Evolutionary conservation across 2,329 filamentous ascomycete species (phyloP).

Genomic region (Hypoxylon sp.): DNA sequence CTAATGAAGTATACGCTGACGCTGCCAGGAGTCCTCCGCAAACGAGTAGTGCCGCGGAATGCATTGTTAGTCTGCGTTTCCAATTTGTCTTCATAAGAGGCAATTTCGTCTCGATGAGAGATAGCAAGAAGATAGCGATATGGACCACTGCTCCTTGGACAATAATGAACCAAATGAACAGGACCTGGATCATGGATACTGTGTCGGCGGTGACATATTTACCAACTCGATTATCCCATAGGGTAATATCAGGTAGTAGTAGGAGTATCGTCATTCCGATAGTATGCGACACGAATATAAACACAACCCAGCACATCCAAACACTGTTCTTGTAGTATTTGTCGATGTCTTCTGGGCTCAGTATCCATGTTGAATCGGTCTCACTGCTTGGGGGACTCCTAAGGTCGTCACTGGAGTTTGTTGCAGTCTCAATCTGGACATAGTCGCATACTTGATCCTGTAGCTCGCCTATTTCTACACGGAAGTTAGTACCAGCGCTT

Average conservation of each 20-base stretch:
- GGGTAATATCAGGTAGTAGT: not conserved
- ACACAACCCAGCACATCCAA: constrained; percentile 6
- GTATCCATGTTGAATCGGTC: not conserved
- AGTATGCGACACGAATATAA: not conserved
- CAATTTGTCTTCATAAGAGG: not conserved
- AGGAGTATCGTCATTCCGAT: not conserved
- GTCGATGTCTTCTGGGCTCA: not conserved
- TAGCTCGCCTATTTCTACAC: not conserved
- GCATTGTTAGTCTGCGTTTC: not conserved
- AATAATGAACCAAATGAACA: constrained; percentile 3
- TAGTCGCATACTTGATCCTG: not conserved
- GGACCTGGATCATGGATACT: not conserved
- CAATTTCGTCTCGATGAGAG: not conserved
- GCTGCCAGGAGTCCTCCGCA: not conserved
- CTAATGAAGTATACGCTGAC: not conserved
- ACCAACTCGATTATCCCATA: not conserved
- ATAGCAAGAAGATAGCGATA: not conserved
- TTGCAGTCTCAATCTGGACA: not conserved
- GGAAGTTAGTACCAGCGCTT: not conserved
- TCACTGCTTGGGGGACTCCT: not conserved
- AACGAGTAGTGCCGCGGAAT: not conserved
- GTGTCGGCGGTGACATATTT: not conserved
- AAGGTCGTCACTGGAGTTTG: no score
- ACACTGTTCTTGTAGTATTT: not conserved
- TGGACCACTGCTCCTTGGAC: constrained; percentile 5